Evolutionary conservation across 2,329 filamentous ascomycete genomes (phyloP).

Genomic region (Penicillium sp.): DNA sequence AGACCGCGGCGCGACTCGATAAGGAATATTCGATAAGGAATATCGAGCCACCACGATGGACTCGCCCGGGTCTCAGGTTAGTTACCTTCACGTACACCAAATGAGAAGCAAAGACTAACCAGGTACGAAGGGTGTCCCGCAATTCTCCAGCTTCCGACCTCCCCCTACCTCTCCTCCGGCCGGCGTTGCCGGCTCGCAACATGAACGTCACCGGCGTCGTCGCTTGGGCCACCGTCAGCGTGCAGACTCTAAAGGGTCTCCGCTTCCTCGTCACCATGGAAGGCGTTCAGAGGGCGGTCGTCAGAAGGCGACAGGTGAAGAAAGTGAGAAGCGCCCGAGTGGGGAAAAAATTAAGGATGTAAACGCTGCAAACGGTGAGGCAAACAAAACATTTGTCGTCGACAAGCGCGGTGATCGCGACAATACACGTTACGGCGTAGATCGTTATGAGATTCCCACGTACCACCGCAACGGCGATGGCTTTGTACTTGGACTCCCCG

Average conservation of each 20-base stretch:
- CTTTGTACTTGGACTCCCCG: slow-evolving; percentile 57
- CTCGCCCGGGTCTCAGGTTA: slow-evolving; percentile 29
- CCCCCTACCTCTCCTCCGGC: slow-evolving; percentile 27
- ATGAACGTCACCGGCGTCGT: slow-evolving; percentile 16
- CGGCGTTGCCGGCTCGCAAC: slow-evolving; percentile 16
- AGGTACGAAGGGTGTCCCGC: slow-evolving; percentile 47
- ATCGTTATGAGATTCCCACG: slow-evolving; percentile 61
- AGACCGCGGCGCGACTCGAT: slow-evolving; percentile 4
- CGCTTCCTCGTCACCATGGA: background rate
- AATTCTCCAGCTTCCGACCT: slow-evolving; percentile 65
- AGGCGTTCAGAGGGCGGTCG: background rate
- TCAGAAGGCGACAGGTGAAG: too few species aligned
- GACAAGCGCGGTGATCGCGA: slow-evolving; percentile 70
- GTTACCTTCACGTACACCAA: slow-evolving; percentile 6
- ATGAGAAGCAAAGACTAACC: background rate
- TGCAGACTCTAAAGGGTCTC: background rate
- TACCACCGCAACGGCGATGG: slow-evolving; percentile 65
- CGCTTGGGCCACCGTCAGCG: slow-evolving; percentile 11
- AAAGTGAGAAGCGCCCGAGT: background rate
- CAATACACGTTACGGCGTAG: slow-evolving; percentile 63
- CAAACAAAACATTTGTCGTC: slow-evolving; percentile 43
- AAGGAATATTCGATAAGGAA: slow-evolving; percentile 10
- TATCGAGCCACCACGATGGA: slow-evolving; percentile 28
- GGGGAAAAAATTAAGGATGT: background rate
- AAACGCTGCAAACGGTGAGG: background rate